Evolutionary conservation across 129 eudicot species (phyloP), one percentile per base, ranked within the genome.

Genomic region (Apium graveolens): DNA sequence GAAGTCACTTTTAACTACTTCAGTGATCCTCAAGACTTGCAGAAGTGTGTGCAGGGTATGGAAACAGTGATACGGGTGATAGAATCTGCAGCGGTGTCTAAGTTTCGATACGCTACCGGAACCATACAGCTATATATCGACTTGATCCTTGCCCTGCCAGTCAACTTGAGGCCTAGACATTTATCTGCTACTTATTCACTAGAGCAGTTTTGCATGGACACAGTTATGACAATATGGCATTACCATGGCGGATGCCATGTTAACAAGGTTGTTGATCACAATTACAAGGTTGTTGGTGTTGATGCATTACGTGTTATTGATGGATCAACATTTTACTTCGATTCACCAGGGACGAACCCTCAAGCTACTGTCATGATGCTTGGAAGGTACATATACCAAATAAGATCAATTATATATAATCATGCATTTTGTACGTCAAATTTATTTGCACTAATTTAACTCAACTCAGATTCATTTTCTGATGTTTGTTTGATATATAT

Each of bases 321-420:
- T 78, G 90, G 98, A 21, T 91, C 98, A 8, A 94, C 98, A 10
- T 85, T 91, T 82, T 39, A 26, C 32, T 74, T 70, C 68, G 49
- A 85, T 70, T 86, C 98, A 69, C 98, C 98, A 0, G 98, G 98
- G 35, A 94, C 98, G 60, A 94, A 94, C 76, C 98, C 98, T 80
- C 97, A 94, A 81, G 98, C 98, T 71, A 94, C 98, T 14, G 86
- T 91, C 70, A 94, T 94, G 98, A 94, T 94, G 98, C 89, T 94
- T 5, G 92, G 98, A 76, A 94, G 98, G 94, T 92, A 81, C n/a
- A n/a, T 71, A 14, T 29, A 21, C 35, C 16, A 31, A 55, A 21
- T 55, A 55, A 57, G 3, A 57, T 9, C n/a, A n/a, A n/a, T 8
- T 6, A 57, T 11, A 9, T 11, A 44, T 24, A 57, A 57, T 11